Evolutionary conservation across 208 protist genomes (phyloP), one percentile per base, ranked within the genome.

Genomic region (Trypanosomatidae sp.): DNA sequence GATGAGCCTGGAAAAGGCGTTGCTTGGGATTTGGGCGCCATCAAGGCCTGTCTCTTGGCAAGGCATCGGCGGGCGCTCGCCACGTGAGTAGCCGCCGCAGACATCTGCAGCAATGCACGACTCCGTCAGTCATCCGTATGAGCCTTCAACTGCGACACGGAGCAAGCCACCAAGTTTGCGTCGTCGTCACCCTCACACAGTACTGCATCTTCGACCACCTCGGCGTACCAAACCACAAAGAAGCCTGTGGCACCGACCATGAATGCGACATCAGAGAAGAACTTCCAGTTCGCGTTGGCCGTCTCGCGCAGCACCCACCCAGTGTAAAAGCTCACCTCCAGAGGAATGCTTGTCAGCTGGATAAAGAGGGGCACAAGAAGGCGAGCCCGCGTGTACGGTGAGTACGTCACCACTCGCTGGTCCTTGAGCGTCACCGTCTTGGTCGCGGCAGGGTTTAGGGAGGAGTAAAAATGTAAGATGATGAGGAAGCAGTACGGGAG

Each of bases 201-300:
- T 1, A 68, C 41, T 33, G 44, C 71, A 43, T 89, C 82, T 17
- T 82, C 66, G 12, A 86, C 77, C 0, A 86, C 75, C 65, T 81
- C 78, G 36, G 76, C 59, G 30, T 87, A 69, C 76, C 86, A 93
- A 33, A 84, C 58, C 41, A 80, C 71, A 36, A 91, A 17, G 74
- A 92, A 92, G 7, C 86, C 55, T 44, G 67, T 81, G 0, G 78
- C 64, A 28, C 70, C 74, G 3, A 78, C 19, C 36, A 80, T 69
- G 71, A 88, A 87, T 19, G 69, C 88, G 50, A 88, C 66, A 46
- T 91, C 82, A 0, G 85, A 71, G 70, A 92, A 95, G 66, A 95
- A 91, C 28, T 93, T 78, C 88, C 87, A 95, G 64, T 95, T 95
- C 10, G 82, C 84, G 52, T 95, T 95, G 46, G 81, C 72, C 25